These are phyloP conservation scores for Botrytis fragariae DNA, from an alignment of 2,329 filamentous ascomycete species.

Conservation along the genomic window DNA sequence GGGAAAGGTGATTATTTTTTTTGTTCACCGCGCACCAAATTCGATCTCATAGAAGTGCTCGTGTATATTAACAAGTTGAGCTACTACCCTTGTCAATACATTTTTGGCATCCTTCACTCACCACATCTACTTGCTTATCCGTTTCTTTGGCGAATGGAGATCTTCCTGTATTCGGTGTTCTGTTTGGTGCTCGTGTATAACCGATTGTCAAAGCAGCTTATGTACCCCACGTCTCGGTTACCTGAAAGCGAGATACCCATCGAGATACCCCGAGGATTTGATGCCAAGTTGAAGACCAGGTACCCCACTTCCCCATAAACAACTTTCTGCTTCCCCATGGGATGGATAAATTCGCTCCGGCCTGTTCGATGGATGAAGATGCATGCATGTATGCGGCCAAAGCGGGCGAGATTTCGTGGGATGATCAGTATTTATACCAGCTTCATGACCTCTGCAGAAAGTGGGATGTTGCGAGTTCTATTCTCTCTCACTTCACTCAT, in stretches of 20 bases:
- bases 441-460: background rate
- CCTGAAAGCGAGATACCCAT: conserved; percentile 14
- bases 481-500: background rate
- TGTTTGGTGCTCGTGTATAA: background rate
- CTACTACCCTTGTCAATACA: background rate
- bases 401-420: background rate
- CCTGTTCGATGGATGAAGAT: background rate
- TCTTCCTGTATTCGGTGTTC: background rate
- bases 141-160: background rate
- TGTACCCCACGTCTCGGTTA: background rate
- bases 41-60: background rate
- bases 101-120: background rate
- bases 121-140: background rate
- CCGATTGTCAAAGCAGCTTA: background rate
- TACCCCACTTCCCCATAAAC: conserved; percentile 16
- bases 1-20: background rate
- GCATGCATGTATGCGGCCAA: conserved; percentile 7
- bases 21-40: background rate
- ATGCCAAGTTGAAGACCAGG: conserved; percentile 12
- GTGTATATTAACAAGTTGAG: background rate
- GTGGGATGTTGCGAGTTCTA: background rate
- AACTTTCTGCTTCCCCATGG: conserved; percentile 11
- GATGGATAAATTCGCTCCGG: conserved; percentile 15
- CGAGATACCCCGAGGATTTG: conserved; percentile 18
- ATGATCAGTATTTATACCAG: background rate